Evolutionary conservation across 179 eudicot genomes (phyloP).

Genomic region (Patellifolia procumbens): DNA sequence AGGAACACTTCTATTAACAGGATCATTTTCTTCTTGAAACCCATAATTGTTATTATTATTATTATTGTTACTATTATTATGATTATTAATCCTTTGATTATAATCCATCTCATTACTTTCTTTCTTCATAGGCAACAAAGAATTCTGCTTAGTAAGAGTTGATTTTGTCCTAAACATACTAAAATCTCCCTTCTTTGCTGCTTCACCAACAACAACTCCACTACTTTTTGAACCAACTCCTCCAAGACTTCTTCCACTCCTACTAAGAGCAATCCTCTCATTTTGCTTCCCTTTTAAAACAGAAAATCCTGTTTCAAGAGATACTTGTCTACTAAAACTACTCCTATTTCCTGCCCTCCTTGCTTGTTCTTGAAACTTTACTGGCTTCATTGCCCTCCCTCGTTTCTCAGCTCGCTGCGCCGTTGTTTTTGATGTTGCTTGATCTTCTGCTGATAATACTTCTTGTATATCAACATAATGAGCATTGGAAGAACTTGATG

Average conservation of each 20-base stretch:
- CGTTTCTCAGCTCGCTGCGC: slow-evolving; percentile 26
- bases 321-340: slow-evolving; percentile 75
- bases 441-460: slow-evolving; percentile 42
- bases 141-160: slow-evolving; percentile 57
- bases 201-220: slow-evolving; percentile 31
- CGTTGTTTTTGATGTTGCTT: slow-evolving; percentile 17
- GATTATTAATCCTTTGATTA: slow-evolving; percentile 10
- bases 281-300: slow-evolving; percentile 53
- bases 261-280: slow-evolving; percentile 41
- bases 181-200: slow-evolving; percentile 60
- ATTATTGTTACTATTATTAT: slow-evolving; percentile 2
- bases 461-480: slow-evolving; percentile 74
- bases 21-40: slow-evolving; percentile 41
- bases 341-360: slow-evolving; percentile 39
- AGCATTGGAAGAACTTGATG: slow-evolving; percentile 29
- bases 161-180: slow-evolving; percentile 79
- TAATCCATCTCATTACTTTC: slow-evolving; percentile 36
- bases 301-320: slow-evolving; percentile 88
- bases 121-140: slow-evolving; percentile 60
- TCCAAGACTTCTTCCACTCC: slow-evolving; percentile 90
- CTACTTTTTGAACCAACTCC: slow-evolving; percentile 52
- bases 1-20: slow-evolving; percentile 70
- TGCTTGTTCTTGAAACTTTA: slow-evolving; percentile 43
- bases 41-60: slow-evolving; percentile 11
- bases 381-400: slow-evolving; percentile 30